Conservation (phyloP, 345 rosid genomes). For the Citrus reticulata region DNA sequence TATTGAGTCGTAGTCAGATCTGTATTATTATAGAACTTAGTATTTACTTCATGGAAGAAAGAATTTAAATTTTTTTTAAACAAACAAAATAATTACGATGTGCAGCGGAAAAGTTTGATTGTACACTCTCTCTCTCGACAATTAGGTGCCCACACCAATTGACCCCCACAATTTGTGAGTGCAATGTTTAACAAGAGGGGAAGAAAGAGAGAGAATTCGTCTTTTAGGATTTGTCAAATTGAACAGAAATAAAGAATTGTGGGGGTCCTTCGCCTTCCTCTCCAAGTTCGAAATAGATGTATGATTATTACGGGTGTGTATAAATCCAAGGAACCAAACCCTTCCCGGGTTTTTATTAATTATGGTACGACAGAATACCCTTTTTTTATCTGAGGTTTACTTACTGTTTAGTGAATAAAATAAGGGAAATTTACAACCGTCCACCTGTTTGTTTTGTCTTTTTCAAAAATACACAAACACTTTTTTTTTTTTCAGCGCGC, state of each 20-base stretch:
- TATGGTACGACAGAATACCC: constrained; percentile 8
- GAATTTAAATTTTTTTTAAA: too few relatives aligned
- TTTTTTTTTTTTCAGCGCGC: too few relatives aligned
- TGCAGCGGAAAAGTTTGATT: too few relatives aligned
- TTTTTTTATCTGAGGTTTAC: constrained; percentile 14
- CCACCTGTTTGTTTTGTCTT: too few relatives aligned
- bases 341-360: constrained; percentile 14
- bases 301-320: constrained; percentile 7
- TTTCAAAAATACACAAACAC: too few relatives aligned
- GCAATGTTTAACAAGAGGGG: not conserved
- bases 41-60: too few relatives aligned
- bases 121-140: not conserved
- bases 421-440: too few relatives aligned
- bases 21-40: too few relatives aligned
- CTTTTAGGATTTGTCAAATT: constrained; percentile 1
- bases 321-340: constrained; percentile 24
- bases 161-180: constrained; percentile 8
- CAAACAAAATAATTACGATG: too few relatives aligned
- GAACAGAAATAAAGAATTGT: not conserved
- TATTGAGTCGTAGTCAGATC: too few relatives aligned
- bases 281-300: constrained; percentile 34
- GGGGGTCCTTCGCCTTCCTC: constrained; percentile 28
- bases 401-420: constrained; percentile 21
- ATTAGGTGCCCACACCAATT: not conserved
- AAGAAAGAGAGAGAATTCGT: constrained; percentile 2